Base-by-base conservation (phyloP, 768 basidiomycete species). In the Hericium rajendrae region DNA sequence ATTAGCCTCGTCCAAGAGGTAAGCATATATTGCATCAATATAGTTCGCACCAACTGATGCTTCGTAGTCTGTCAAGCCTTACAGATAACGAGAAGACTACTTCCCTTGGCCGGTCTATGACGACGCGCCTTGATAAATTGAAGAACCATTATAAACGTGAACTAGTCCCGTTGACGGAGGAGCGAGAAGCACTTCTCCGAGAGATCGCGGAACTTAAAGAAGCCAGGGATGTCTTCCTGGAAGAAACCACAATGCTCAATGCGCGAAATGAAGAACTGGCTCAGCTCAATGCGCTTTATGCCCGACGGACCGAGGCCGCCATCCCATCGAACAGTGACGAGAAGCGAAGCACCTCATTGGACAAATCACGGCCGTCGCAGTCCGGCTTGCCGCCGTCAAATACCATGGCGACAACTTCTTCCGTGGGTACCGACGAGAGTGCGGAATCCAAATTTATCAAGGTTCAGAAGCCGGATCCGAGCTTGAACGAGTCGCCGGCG, bases 251-350 rank as follows among this genome's bases (percentile, higher is more conserved):
- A 0, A 85, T 86, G 20, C 79, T 99, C 52, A 92, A 91, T 67
- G 85, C 85, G 6, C 84, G 93, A 51, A 98, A 98, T 72, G 93
- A 94, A 65, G 91, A 94, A 68, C 78, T 99, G 6, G 88, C 89
- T 1, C 88, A 93, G 68, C 80, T 97, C 48, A 89, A 88, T 62
- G 79, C 86, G 4, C 87, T 91, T 37, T 90, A 94, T 60, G 73
- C 83, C 10, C 84, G 90, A 38, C 86, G 90, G 59, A 79, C 90
- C 65, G 94, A 97, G 52, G 48, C 51, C 20, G 24, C 40, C 32
- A n/a, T 2, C 40, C 15, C 13, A 49, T 28, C 39, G 54, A 61
- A n/a, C 56, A 43, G 13, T 51, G 20, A 40, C n/a, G 54, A 54
- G 54, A 54, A 54, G 54, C 22, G n/a, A 6, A 41, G 57, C 39